phyloP scores from a whole-genome alignment of 2,329 filamentous ascomycete genomes.

The Myriosclerotinia duriaeana region DNA sequence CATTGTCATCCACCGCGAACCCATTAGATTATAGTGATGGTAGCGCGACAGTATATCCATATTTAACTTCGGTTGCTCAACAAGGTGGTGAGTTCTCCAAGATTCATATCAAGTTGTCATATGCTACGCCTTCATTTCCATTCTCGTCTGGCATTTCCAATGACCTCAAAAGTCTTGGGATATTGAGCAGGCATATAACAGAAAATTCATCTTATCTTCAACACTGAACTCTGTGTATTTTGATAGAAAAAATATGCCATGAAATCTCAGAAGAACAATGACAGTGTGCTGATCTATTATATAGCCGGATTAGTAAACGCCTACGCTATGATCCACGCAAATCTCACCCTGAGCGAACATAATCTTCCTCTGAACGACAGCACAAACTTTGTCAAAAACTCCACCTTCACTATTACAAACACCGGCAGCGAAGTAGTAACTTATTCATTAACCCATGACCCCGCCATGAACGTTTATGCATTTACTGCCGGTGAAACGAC shows the following conservation, averaged over 20 bases:
- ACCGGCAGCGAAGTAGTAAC: conserved; percentile 4
- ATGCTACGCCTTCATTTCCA: background rate
- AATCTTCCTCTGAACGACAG: conserved; percentile 25
- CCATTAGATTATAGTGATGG: conserved; percentile 13
- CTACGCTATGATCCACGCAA: conserved; percentile 3
- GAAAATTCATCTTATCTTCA: background rate
- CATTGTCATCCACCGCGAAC: conserved; percentile 3
- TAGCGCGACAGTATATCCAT: conserved; percentile 1
- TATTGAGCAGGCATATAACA: background rate
- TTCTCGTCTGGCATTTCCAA: background rate
- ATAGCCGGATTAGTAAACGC: background rate
- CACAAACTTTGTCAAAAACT: conserved; percentile 11
- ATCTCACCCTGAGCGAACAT: conserved; percentile 10
- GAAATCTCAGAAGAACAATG: background rate
- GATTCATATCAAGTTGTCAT: background rate
- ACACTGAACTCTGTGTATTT: background rate
- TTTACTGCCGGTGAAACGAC: background rate
- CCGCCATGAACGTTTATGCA: conserved; percentile 14
- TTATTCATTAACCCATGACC: conserved; percentile 9
- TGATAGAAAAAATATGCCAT: background rate
- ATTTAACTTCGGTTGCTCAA: conserved; percentile 8
- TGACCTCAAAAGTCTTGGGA: background rate
- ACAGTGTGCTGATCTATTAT: background rate
- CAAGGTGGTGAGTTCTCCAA: background rate
- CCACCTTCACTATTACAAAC: conserved; percentile 20